Percentiles rank a stretch among this genome's conserved stretches.
These are phyloP conservation scores for Pseudogymnoascus sp. DNA, from an alignment of 2,329 filamentous ascomycete species.

Conservation along the genomic window DNA sequence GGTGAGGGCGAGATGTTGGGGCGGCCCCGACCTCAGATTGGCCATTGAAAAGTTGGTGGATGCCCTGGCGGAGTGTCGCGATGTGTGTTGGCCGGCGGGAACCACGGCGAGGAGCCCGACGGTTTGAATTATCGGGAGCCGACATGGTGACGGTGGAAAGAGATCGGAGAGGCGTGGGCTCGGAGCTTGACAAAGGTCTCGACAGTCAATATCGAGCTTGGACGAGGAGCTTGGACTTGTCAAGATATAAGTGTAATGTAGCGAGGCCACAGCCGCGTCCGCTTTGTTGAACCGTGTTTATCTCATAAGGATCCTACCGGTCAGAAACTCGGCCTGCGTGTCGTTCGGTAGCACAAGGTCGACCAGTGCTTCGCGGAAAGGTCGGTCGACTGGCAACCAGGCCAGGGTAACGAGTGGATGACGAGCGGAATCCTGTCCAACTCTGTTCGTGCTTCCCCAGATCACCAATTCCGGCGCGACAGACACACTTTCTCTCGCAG, in stretches of 20 bases:
- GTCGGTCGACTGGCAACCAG: slow-evolving; percentile 29
- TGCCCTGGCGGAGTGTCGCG: slow-evolving; percentile 10
- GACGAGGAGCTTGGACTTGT: background rate
- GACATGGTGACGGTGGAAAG: background rate
- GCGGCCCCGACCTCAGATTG: slow-evolving; percentile 21
- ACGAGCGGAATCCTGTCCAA: background rate
- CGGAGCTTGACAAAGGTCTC: background rate
- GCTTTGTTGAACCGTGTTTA: background rate
- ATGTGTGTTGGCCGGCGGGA: background rate
- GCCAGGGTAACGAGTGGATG: slow-evolving; percentile 23
- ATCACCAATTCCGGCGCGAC: background rate
- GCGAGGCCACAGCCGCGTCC: slow-evolving; percentile 2
- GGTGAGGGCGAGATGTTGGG: background rate
- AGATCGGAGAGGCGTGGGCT: background rate
- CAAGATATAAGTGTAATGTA: background rate
- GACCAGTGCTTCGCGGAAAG: slow-evolving; percentile 16
- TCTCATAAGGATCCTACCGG: background rate
- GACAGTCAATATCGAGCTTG: background rate
- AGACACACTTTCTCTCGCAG: background rate
- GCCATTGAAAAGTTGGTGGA: slow-evolving; percentile 25
- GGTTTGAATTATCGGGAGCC: background rate
- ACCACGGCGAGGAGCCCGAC: background rate
- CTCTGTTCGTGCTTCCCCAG: slow-evolving; percentile 4
- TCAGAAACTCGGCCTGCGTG: background rate
- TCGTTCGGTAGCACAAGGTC: background rate